Percentiles rank a stretch among this genome's conserved stretches.
Evolutionary conservation across 2,329 filamentous ascomycete species (phyloP).

Genomic region (Xylariales sp.): DNA sequence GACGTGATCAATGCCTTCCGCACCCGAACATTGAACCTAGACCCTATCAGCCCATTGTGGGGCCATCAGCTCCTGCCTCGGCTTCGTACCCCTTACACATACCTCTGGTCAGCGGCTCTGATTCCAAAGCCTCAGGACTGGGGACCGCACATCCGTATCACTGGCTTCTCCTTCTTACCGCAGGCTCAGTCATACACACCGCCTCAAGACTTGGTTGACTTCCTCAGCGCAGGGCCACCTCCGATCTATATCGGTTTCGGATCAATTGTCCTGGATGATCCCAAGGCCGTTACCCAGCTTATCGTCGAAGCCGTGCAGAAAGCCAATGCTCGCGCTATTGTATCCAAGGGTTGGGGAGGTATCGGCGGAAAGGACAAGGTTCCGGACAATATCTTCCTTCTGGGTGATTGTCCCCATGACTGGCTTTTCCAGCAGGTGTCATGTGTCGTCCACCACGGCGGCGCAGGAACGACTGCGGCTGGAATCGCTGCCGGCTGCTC

Average conservation of each 20-base stretch:
- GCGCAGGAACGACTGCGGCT: slow-evolving; percentile 80
- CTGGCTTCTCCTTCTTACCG: slow-evolving; percentile 59
- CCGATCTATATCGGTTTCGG: slow-evolving; percentile 66
- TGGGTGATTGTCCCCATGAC: slow-evolving; percentile 62
- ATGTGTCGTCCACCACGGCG: slow-evolving; percentile 66
- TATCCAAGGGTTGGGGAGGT: slow-evolving; percentile 65
- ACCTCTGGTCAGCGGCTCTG: slow-evolving; percentile 64
- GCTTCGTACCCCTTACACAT: slow-evolving; percentile 62
- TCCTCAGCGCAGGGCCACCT: slow-evolving; percentile 37
- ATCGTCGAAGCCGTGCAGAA: slow-evolving; percentile 55
- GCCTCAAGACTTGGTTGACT: slow-evolving; percentile 42
- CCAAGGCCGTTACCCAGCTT: slow-evolving; percentile 49
- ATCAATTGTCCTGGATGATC: slow-evolving; percentile 50
- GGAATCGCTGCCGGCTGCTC: slow-evolving; percentile 69
- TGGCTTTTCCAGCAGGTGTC: slow-evolving; percentile 64
- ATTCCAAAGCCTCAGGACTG: slow-evolving; percentile 64
- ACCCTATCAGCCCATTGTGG: slow-evolving; percentile 61
- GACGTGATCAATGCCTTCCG: slow-evolving; percentile 63
- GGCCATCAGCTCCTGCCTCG: slow-evolving; percentile 60
- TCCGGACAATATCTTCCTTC: slow-evolving; percentile 57
- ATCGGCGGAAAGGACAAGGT: slow-evolving; percentile 50
- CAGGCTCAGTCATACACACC: slow-evolving; percentile 49
- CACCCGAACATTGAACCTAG: slow-evolving; percentile 55
- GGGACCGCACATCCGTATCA: slow-evolving; percentile 53
- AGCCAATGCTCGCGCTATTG: slow-evolving; percentile 53